Percentiles rank a stretch among this genome's conserved stretches.
Evolutionary conservation across 2,329 filamentous ascomycete genomes (phyloP).

Genomic region (Bipolaris bicolor): DNA sequence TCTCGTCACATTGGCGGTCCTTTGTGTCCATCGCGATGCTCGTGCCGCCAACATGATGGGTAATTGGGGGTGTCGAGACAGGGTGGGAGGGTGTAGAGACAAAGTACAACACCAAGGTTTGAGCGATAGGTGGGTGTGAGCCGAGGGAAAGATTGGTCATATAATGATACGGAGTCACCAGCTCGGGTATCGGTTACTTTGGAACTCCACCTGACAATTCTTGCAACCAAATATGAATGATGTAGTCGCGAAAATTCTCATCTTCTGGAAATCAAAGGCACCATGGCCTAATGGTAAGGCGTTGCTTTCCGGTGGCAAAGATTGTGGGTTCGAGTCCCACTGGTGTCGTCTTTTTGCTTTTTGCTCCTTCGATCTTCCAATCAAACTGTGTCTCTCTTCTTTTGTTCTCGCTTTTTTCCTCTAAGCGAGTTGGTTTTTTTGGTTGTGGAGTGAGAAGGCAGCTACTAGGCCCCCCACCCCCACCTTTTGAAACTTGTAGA

Average conservation of each 20-base stretch:
- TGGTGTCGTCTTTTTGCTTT: conserved; percentile 42
- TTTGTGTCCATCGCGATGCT: background rate
- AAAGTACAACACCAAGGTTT: too few relatives aligned
- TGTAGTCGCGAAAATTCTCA: background rate
- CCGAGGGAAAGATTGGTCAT: background rate
- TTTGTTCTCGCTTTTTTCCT: too few relatives aligned
- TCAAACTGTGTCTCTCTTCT: too few relatives aligned
- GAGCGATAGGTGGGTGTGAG: background rate
- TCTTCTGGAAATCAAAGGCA: conserved; percentile 23
- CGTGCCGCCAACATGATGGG: background rate
- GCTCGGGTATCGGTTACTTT: background rate
- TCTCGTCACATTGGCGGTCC: background rate
- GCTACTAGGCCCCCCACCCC: too few relatives aligned
- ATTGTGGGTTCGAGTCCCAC: conserved; percentile 54
- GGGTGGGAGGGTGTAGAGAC: too few relatives aligned
- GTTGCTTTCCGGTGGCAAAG: conserved; percentile 55
- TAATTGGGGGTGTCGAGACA: background rate
- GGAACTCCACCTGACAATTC: too few relatives aligned
- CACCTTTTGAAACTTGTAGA: too few relatives aligned
- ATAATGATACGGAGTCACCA: background rate
- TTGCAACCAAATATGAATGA: too few relatives aligned
- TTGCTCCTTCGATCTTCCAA: conserved; percentile 4
- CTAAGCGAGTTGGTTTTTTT: too few relatives aligned
- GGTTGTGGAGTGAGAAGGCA: too few relatives aligned
- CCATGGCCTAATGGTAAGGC: conserved; percentile 54